Evolutionary conservation across 129 eudicot genomes (phyloP).

Genomic region (Glebionis coronaria): DNA sequence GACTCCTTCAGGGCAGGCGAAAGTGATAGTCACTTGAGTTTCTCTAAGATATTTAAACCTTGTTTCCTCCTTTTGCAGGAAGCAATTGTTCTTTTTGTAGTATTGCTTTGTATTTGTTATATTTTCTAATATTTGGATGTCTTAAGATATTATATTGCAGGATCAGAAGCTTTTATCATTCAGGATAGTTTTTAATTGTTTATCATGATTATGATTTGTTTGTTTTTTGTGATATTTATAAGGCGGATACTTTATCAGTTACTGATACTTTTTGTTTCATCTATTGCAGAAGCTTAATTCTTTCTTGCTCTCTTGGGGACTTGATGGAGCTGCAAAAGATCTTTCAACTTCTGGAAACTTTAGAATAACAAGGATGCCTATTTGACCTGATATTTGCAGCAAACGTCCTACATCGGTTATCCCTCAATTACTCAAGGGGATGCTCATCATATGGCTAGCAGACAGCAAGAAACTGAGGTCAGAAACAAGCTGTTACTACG

Average conservation of each 20-base stretch:
- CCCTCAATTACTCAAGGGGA: background rate
- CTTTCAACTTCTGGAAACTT: background rate
- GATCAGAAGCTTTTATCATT: conserved; percentile 42
- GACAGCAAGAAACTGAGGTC: background rate
- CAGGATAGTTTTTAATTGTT: conserved; percentile 42
- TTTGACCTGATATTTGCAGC: conserved; percentile 4
- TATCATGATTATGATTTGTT: conserved; percentile 16
- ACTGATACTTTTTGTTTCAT: background rate
- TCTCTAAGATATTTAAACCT: background rate
- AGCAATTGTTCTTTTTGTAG: background rate
- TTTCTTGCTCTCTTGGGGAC: background rate
- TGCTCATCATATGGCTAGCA: background rate
- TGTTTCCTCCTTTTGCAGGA: conserved; percentile 35
- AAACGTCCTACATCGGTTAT: background rate
- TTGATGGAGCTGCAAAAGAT: conserved; percentile 11
- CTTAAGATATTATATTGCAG: conserved; percentile 54
- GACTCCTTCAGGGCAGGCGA: conserved; percentile 23
- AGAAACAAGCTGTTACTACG: background rate
- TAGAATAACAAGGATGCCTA: background rate
- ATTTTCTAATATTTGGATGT: conserved; percentile 22
- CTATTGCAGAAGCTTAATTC: background rate
- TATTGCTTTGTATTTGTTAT: background rate
- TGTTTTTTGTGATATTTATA: conserved; percentile 13
- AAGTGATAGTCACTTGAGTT: conserved; percentile 10
- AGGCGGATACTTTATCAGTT: conserved; percentile 1